Evolutionary conservation across 345 rosid species (phyloP).

Genomic region (Camelina hispida): DNA sequence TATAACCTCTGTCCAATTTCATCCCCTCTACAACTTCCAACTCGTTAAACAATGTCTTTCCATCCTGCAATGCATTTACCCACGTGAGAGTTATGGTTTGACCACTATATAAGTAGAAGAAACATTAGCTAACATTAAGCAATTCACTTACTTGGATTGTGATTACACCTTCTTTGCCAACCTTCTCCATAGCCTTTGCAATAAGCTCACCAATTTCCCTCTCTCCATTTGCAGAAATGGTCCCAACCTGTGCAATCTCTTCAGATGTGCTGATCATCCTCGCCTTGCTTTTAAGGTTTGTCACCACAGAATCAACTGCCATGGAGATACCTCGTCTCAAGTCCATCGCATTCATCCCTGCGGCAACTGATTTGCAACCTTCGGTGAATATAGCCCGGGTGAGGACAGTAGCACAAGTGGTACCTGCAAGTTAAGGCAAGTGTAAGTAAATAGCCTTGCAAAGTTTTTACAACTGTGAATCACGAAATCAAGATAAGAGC

Average conservation of each 20-base stretch:
- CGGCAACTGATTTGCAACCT: conserved; percentile 99
- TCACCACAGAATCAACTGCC: conserved; percentile 94
- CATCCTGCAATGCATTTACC: conserved; percentile 60
- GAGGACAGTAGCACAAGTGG: conserved; percentile 89
- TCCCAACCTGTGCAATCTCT: conserved; percentile 98
- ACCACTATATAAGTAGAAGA: not conserved
- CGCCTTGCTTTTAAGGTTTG: conserved; percentile 84
- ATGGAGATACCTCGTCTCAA: conserved; percentile 86
- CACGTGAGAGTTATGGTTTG: not conserved
- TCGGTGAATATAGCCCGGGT: conserved; percentile 84
- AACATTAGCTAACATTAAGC: not conserved
- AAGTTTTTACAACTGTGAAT: not conserved
- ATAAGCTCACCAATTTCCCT: conserved; percentile 95
- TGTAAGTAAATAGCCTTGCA: not conserved
- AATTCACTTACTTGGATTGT: conserved; percentile 72
- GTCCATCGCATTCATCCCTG: conserved; percentile 99
- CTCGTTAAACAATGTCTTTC: conserved; percentile 89
- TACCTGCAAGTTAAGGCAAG: not conserved
- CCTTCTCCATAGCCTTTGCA: conserved; percentile 99
- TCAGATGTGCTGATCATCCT: conserved; percentile 96
- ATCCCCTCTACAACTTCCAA: conserved; percentile 98
- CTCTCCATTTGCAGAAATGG: conserved; percentile 96
- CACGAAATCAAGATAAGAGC: not conserved
- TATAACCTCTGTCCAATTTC: conserved; percentile 96
- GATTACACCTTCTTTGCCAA: conserved; percentile 98